phyloP scores from a whole-genome alignment of 163 green algal species.

The Prototheca stagnorum region DNA sequence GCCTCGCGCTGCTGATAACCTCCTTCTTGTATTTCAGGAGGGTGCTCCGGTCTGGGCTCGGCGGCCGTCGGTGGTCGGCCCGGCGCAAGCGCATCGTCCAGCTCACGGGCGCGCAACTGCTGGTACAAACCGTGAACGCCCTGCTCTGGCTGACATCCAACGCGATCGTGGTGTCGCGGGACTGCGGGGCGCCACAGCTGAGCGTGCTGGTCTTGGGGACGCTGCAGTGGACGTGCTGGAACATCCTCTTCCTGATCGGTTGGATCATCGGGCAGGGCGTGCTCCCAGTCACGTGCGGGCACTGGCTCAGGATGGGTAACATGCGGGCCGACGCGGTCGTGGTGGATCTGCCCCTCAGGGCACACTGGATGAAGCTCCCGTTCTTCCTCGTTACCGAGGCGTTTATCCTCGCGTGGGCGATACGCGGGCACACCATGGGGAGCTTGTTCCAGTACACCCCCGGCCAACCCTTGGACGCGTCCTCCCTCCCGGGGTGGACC shows the following conservation, averaged over 20 bases:
- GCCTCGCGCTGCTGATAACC: background rate
- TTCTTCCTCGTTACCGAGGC: constrained; percentile 3
- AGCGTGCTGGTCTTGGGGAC: background rate
- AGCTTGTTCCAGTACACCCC: background rate
- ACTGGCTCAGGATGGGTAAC: background rate
- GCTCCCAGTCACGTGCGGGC: background rate
- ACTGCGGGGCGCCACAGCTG: background rate
- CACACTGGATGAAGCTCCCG: constrained; percentile 2
- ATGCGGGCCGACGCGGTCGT: background rate
- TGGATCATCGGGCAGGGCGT: constrained; percentile 1
- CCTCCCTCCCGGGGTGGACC: background rate
- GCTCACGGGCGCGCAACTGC: background rate
- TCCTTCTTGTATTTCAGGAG: background rate
- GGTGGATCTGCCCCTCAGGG: background rate
- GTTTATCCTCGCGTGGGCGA: constrained; percentile 5
- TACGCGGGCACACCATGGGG: background rate
- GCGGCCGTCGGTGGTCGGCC: constrained; percentile 11
- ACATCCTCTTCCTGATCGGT: constrained; percentile 9
- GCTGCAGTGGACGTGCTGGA: constrained; percentile 17
- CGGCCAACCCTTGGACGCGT: background rate
- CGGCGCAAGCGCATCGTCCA: constrained; percentile 1
- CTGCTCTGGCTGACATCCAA: constrained; percentile 11
- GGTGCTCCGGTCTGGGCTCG: background rate
- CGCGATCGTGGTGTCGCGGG: background rate
- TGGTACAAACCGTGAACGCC: constrained; percentile 7